Percentiles rank a stretch among this genome's conserved stretches.
Evolutionary conservation across 768 basidiomycete species (phyloP).

Genomic region (Holtermanniella nyarrowii): DNA sequence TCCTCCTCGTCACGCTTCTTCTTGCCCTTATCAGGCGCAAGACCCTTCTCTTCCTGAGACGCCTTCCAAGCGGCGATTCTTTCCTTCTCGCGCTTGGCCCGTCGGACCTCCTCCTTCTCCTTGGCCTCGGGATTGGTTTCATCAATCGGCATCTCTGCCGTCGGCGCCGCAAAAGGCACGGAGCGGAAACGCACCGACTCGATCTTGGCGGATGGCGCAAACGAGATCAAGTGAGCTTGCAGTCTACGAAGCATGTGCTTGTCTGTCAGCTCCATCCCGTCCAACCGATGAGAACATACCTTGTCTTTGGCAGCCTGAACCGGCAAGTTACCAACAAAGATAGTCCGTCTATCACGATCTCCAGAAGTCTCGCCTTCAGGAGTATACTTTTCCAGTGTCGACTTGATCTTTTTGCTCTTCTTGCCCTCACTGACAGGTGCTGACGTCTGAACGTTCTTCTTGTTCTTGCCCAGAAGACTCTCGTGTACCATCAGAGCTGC

Average conservation of each 20-base stretch:
- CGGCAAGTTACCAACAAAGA: conserved; percentile 85
- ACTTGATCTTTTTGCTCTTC: conserved; percentile 23
- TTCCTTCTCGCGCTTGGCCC: conserved; percentile 35
- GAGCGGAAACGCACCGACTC: conserved; percentile 92
- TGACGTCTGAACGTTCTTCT: conserved; percentile 4
- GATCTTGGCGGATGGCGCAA: conserved; percentile 65
- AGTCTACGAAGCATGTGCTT: conserved; percentile 71
- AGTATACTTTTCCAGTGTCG: conserved; percentile 45
- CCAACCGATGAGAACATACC: conserved; percentile 45
- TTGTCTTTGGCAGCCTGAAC: conserved; percentile 64
- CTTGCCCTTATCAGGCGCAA: conserved; percentile 48
- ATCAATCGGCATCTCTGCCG: conserved; percentile 49
- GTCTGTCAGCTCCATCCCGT: background rate
- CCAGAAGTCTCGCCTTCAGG: conserved; percentile 63
- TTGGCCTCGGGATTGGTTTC: conserved; percentile 11
- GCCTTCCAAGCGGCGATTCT: conserved; percentile 38
- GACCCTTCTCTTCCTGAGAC: conserved; percentile 40
- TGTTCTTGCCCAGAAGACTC: conserved; percentile 43
- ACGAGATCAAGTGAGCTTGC: conserved; percentile 61
- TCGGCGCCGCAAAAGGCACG: conserved; percentile 76
- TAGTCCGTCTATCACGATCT: conserved; percentile 65
- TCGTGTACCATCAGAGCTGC: conserved; percentile 55
- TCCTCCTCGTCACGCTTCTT: conserved; percentile 42
- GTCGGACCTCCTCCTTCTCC: conserved; percentile 24
- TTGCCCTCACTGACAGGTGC: conserved; percentile 1